Evolutionary conservation across 2,329 filamentous ascomycete genomes (phyloP).

Genomic region (Massarina eburnea): DNA sequence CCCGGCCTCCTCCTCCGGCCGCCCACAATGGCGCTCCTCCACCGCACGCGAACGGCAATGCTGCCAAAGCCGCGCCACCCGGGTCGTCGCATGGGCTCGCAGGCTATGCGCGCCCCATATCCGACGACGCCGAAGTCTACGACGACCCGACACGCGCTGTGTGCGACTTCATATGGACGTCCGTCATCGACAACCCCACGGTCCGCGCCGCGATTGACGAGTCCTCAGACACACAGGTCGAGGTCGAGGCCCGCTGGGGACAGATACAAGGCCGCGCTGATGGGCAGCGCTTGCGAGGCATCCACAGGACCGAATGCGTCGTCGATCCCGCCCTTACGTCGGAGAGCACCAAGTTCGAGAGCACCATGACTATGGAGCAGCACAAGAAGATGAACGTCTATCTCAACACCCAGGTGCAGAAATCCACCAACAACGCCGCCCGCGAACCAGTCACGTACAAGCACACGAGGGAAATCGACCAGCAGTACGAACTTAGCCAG

Average conservation of each 20-base stretch:
- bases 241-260: constrained; percentile 94
- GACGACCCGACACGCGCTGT: constrained; percentile 74
- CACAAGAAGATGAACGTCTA: constrained; percentile 83
- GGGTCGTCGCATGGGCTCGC: constrained; percentile 16
- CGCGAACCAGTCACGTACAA: constrained; percentile 74
- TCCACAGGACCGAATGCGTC: constrained; percentile 62
- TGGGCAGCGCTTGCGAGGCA: constrained; percentile 67
- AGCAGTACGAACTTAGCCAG: constrained; percentile 65
- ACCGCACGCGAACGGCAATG: background rate
- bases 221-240: constrained; percentile 70
- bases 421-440: constrained; percentile 47
- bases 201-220: constrained; percentile 53
- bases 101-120: constrained; percentile 62
- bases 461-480: constrained; percentile 80
- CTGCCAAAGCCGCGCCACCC: constrained; percentile 5
- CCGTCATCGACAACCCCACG: constrained; percentile 69
- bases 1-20: constrained; percentile 7
- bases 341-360: constrained; percentile 64
- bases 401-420: constrained; percentile 69
- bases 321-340: constrained; percentile 17
- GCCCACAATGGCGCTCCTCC: constrained; percentile 4
- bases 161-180: constrained; percentile 77
- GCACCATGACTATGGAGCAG: constrained; percentile 91
- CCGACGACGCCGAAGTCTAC: constrained; percentile 64
- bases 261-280: constrained; percentile 71